Conservation (phyloP, 164 flowering plant genomes). For the Amborella trichopoda region DNA sequence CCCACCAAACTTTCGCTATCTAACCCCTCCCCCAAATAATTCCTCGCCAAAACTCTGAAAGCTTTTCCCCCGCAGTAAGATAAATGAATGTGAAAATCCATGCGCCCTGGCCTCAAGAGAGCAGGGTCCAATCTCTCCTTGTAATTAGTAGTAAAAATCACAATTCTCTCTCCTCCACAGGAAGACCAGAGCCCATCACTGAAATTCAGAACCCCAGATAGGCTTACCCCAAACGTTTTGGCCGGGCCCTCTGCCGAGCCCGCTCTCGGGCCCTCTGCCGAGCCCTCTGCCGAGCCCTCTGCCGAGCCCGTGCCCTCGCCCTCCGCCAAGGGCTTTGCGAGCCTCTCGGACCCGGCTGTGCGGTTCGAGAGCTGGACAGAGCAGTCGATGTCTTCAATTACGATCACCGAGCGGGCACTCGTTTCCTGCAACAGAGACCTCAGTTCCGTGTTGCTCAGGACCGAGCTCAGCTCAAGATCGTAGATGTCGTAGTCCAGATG, state of each 20-base stretch:
- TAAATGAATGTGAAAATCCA: constrained; percentile 62
- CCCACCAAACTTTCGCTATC: constrained; percentile 60
- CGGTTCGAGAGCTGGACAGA: no score
- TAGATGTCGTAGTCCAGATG: constrained; percentile 46
- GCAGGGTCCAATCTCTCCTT: constrained; percentile 35
- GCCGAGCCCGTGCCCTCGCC: background rate
- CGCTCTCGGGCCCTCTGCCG: constrained; percentile 9
- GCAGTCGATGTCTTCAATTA: constrained; percentile 64
- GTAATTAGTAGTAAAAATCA: constrained; percentile 56
- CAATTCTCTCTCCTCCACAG: constrained; percentile 60
- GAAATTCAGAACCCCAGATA: constrained; percentile 47
- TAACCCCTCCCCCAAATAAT: constrained; percentile 55
- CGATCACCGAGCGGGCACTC: constrained; percentile 31
- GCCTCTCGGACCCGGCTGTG: no score
- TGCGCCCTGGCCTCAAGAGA: constrained; percentile 56
- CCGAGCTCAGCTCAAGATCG: constrained; percentile 39
- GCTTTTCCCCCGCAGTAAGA: constrained; percentile 49
- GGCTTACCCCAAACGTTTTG: constrained; percentile 22
- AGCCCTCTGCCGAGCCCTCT: no score
- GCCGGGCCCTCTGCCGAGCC: constrained; percentile 13
- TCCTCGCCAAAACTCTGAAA: constrained; percentile 49
- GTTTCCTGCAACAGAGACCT: constrained; percentile 42
- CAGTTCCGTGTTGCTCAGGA: constrained; percentile 36
- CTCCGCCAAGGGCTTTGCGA: constrained; percentile 13
- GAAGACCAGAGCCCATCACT: constrained; percentile 66